Conservation (phyloP, 2,329 filamentous ascomycete species). For the Trichoderma sp. region DNA sequence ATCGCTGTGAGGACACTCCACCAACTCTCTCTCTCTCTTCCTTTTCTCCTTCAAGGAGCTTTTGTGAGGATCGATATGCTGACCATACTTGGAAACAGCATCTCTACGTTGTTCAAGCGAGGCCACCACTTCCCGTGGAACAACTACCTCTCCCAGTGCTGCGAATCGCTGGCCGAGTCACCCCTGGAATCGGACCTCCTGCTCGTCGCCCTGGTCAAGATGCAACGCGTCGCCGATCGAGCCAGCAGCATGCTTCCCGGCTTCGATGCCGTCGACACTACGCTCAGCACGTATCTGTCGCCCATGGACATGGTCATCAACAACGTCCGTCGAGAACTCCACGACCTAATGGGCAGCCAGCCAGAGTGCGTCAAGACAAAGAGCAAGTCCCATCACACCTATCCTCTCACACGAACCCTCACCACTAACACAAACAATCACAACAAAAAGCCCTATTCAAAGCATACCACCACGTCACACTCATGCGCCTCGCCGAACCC, state of each 20-base stretch:
- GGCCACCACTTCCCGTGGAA: constrained; percentile 39
- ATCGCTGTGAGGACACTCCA: constrained; percentile 36
- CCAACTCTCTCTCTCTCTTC: not conserved
- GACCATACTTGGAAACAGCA: constrained; percentile 23
- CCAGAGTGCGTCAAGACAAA: constrained; percentile 32
- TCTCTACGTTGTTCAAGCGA: constrained; percentile 40
- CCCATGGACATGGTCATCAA: constrained; percentile 42
- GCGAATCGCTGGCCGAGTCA: constrained; percentile 36
- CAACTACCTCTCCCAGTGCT: constrained; percentile 42
- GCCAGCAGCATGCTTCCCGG: constrained; percentile 36
- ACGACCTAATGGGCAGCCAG: constrained; percentile 34
- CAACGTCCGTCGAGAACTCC: constrained; percentile 40
- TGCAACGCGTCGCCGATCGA: constrained; percentile 42
- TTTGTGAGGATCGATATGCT: not conserved
- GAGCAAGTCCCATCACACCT: constrained; percentile 27
- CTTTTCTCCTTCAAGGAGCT: no score
- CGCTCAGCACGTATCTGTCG: constrained; percentile 31
- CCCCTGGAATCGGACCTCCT: constrained; percentile 41
- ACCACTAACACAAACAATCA: not conserved
- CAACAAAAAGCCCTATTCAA: constrained; percentile 39
- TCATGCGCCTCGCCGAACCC: constrained; percentile 46
- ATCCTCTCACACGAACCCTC: not conserved
- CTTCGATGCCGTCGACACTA: constrained; percentile 26
- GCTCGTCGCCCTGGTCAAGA: constrained; percentile 39
- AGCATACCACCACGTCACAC: constrained; percentile 39